phyloP scores from a whole-genome alignment of 2,329 filamentous ascomycete genomes.

The Gnomoniopsis smithogilvyi region DNA sequence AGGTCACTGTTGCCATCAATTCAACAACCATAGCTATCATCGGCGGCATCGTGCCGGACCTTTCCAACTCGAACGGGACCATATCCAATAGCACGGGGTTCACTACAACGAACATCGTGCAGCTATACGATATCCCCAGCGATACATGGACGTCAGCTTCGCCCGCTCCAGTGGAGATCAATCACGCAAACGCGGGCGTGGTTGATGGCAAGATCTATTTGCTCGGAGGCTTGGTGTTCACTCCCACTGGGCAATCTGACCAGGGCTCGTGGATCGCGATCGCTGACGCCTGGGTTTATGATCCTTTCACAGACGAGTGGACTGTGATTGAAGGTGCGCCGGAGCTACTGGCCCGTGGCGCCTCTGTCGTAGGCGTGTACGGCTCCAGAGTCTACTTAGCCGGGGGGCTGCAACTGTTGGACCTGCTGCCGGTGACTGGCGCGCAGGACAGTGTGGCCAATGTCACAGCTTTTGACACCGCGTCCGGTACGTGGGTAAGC shows the following conservation, averaged over 20 bases:
- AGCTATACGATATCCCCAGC: slow-evolving; percentile 29
- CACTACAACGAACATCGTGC: slow-evolving; percentile 25
- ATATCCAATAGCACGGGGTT: slow-evolving; percentile 13
- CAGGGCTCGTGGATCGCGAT: slow-evolving; percentile 26
- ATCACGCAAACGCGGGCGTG: slow-evolving; percentile 35
- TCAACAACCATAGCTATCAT: slow-evolving; percentile 23
- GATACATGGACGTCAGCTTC: slow-evolving; percentile 28
- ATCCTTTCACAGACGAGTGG: slow-evolving; percentile 27
- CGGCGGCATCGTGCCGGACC: slow-evolving; percentile 23
- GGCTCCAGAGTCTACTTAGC: slow-evolving; percentile 32
- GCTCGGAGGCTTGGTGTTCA: slow-evolving; percentile 30
- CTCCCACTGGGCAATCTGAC: slow-evolving; percentile 10
- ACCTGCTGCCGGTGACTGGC: slow-evolving; percentile 2
- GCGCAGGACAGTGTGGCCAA: slow-evolving; percentile 26
- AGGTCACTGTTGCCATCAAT: slow-evolving; percentile 23
- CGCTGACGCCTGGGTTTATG: slow-evolving; percentile 28
- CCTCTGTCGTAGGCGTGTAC: slow-evolving; percentile 30
- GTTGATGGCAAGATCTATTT: slow-evolving; percentile 35
- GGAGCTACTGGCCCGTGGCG: slow-evolving; percentile 26
- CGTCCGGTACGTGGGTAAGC: slow-evolving; percentile 23
- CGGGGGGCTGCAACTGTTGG: slow-evolving; percentile 32
- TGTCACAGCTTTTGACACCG: slow-evolving; percentile 30
- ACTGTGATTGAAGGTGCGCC: slow-evolving; percentile 25
- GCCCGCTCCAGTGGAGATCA: slow-evolving; percentile 27
- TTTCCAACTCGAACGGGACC: not conserved